Base-by-base conservation (phyloP, 352 stramenopile species). In the Aphanomyces invadans region DNA sequence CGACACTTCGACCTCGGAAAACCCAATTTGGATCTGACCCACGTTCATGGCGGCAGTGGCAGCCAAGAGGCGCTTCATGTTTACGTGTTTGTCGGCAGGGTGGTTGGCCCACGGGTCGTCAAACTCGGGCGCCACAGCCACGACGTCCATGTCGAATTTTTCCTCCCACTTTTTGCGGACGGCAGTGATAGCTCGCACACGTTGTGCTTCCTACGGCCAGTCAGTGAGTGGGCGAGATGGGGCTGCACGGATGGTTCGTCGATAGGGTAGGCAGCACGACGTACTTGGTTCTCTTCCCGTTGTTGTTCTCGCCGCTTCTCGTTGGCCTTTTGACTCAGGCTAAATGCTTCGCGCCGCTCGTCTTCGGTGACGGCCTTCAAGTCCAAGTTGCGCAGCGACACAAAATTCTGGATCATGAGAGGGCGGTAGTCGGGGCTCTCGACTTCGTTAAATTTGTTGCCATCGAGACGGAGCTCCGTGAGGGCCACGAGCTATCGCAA, bases 401-500 rank as follows among this genome's bases (percentile, higher is more conserved):
- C 81, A 45, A 94, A 89, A n/a, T 68, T 74, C 11, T 77, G 75
- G 42, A 95, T 86, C 71, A 95, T 82, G 12, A 74, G 79, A 0
- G 65, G 71, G 4, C 87, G 81, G 71, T 95, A 95, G 63, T 81
- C 74, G 17, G 55, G 60, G 26, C 71, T 76, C 33, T 80, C 79
- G 17, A 62, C 68, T 4, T 77, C 74, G 65, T 74, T 82, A 26
- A 92, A 71, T 19, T 65, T 62, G 66, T 97, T 97, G 32, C 81
- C 86, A 51, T 97, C 90, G 11, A 97, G 70, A 2, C 86, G 79
- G 15, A 97, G 70, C 70, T 97, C 90, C 19, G 79, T 87, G 29
- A 97, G 78, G 5, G 81, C 83, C 2, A 73, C 60, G 19, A 90
- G 70, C 69, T 62, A 60, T 23, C 0, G 12, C 4, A 80, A 44